A percentile compares a stretch with the other conserved stretches of the same genome.
Evolutionary conservation across 352 stramenopile genomes (phyloP).

Genomic region (Globisporangium canariense): DNA sequence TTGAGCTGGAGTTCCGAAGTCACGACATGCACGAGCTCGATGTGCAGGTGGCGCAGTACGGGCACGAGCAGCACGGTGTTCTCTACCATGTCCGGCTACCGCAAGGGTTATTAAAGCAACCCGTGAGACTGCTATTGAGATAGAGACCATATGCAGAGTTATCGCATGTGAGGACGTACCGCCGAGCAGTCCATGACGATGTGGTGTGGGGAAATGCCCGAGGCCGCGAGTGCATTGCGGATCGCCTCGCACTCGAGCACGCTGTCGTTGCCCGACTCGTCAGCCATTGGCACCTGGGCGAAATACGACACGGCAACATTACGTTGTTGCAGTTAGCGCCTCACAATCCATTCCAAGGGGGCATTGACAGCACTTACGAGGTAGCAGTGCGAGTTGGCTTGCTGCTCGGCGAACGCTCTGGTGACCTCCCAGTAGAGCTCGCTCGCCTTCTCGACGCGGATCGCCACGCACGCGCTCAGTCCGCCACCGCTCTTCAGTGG

Average conservation of each 20-base stretch:
- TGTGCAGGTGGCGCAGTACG: slow-evolving; percentile 28
- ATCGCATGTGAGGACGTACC: slow-evolving; percentile 23
- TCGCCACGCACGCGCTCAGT: slow-evolving; percentile 24
- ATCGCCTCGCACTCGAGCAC: slow-evolving; percentile 48
- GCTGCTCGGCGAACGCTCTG: slow-evolving; percentile 32
- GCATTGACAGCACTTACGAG: slow-evolving; percentile 19
- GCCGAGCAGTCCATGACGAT: slow-evolving; percentile 69
- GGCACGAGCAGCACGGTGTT: slow-evolving; percentile 33
- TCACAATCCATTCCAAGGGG: background rate
- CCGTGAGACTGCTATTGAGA: background rate
- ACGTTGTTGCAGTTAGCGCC: background rate
- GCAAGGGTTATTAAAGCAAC: background rate
- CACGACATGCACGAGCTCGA: slow-evolving; percentile 34
- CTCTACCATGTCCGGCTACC: slow-evolving; percentile 33
- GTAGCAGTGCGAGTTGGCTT: slow-evolving; percentile 39
- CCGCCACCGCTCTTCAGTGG: slow-evolving; percentile 27
- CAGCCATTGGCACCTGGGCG: slow-evolving; percentile 31
- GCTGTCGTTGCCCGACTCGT: slow-evolving; percentile 35
- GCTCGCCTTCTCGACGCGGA: slow-evolving; percentile 37
- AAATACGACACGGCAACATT: slow-evolving; percentile 9
- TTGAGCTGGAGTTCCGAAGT: slow-evolving; percentile 33
- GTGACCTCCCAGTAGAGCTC: slow-evolving; percentile 58
- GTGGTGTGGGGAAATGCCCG: slow-evolving; percentile 61
- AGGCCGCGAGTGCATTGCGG: slow-evolving; percentile 43
- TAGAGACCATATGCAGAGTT: background rate